These are phyloP conservation scores for Pythium insidiosum DNA, from an alignment of 352 stramenopile species.

Conservation along the genomic window DNA sequence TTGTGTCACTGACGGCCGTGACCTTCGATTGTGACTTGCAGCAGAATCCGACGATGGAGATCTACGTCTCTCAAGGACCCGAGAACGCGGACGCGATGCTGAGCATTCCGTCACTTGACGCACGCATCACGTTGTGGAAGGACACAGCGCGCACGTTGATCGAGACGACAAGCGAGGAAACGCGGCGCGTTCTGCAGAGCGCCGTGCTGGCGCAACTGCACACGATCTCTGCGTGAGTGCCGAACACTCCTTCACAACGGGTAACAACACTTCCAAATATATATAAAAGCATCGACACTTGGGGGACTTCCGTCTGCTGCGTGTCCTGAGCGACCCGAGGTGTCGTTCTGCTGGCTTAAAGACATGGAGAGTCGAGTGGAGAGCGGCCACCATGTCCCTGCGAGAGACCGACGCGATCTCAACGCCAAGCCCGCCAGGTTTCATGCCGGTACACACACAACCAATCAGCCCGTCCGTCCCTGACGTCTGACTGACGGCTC, in stretches of 20 bases:
- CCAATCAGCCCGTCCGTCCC: not conserved
- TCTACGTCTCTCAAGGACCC: constrained; percentile 76
- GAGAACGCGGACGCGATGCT: constrained; percentile 74
- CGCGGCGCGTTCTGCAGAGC: constrained; percentile 48
- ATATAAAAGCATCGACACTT: too few species aligned
- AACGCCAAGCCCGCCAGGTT: constrained; percentile 16
- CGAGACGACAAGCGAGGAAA: constrained; percentile 69
- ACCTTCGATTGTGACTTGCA: constrained; percentile 11
- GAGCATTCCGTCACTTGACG: constrained; percentile 71
- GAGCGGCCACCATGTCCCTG: too few species aligned
- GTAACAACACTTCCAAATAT: too few species aligned
- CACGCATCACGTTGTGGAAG: constrained; percentile 71
- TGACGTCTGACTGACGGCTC: not conserved
- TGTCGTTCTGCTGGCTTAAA: too few species aligned
- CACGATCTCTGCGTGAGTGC: constrained; percentile 1
- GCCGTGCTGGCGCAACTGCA: constrained; percentile 16
- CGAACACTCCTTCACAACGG: too few species aligned
- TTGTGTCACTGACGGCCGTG: not conserved
- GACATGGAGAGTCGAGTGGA: constrained; percentile 15
- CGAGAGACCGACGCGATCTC: too few species aligned
- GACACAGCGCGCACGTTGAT: constrained; percentile 66
- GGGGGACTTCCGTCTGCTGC: too few species aligned
- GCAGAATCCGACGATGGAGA: constrained; percentile 57
- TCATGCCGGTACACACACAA: constrained; percentile 12
- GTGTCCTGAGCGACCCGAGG: too few species aligned